phyloP scores from a whole-genome alignment of 768 basidiomycete genomes.

The Pleurotus pulmonarius region DNA sequence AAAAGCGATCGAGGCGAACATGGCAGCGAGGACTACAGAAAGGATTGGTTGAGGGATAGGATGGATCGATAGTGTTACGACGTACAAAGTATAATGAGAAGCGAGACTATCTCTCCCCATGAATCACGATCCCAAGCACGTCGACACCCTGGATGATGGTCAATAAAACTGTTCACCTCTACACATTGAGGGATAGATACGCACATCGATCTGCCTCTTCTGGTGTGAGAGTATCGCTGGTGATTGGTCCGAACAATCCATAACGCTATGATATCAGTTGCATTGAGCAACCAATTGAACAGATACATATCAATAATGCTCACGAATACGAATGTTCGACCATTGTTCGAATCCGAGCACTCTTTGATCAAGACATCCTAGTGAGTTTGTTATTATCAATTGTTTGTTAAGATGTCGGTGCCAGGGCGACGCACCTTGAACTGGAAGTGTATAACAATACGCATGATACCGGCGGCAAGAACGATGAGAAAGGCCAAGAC shows the following conservation, averaged over 20 bases:
- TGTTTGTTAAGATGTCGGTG: not conserved
- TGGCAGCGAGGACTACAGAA: conserved; percentile 44
- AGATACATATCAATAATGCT: conserved; percentile 10
- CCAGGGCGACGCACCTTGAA: conserved; percentile 46
- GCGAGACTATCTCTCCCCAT: conserved; percentile 61
- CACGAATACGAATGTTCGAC: conserved; percentile 31
- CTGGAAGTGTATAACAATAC: conserved; percentile 61
- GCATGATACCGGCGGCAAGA: conserved; percentile 47
- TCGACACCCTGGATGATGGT: conserved; percentile 50
- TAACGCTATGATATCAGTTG: conserved; percentile 27
- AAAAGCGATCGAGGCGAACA: conserved; percentile 68
- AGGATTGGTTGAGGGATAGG: not conserved
- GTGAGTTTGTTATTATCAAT: not conserved
- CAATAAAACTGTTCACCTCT: not conserved
- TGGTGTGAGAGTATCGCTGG: conserved; percentile 22
- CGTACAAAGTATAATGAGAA: conserved; percentile 60
- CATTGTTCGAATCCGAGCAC: conserved; percentile 43
- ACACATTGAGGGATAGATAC: conserved; percentile 13
- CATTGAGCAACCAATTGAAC: not conserved
- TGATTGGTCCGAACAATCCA: conserved; percentile 52
- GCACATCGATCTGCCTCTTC: conserved; percentile 46
- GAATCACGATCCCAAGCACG: conserved; percentile 59
- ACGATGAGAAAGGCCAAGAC: conserved; percentile 44
- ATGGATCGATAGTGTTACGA: not conserved
- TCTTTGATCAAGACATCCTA: conserved; percentile 57